These are phyloP conservation scores for Lentinus brumalis DNA, from an alignment of 768 basidiomycete genomes.

Conservation along the genomic window DNA sequence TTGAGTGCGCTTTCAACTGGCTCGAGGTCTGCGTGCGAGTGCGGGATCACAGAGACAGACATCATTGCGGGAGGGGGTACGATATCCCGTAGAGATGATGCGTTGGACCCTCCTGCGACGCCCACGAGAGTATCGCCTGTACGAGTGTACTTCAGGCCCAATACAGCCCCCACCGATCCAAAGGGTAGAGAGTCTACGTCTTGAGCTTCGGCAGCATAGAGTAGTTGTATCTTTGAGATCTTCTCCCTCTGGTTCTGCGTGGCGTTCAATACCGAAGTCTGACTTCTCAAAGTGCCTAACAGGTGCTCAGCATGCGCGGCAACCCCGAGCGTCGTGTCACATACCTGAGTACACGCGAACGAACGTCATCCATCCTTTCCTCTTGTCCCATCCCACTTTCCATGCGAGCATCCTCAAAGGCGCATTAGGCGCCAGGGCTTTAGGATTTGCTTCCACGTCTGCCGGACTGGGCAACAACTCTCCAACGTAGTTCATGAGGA, in stretches of 20 bases:
- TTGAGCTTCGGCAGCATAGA: slow-evolving; percentile 75
- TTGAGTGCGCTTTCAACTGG: slow-evolving; percentile 77
- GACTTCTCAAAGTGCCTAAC: slow-evolving; percentile 70
- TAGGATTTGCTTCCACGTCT: slow-evolving; percentile 49
- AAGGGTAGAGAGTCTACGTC: slow-evolving; percentile 82
- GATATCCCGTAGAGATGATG: slow-evolving; percentile 60
- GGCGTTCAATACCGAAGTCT: slow-evolving; percentile 62
- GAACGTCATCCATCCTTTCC: slow-evolving; percentile 90
- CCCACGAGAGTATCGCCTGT: slow-evolving; percentile 86
- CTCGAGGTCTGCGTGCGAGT: slow-evolving; percentile 75
- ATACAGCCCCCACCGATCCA: slow-evolving; percentile 82
- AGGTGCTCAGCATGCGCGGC: neutral
- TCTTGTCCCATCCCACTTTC: slow-evolving; percentile 88
- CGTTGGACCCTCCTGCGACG: slow-evolving; percentile 35
- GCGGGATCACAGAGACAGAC: slow-evolving; percentile 79
- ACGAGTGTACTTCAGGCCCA: slow-evolving; percentile 81
- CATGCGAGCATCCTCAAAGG: slow-evolving; percentile 74
- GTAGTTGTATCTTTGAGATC: slow-evolving; percentile 69
- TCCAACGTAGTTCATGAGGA: slow-evolving; percentile 81
- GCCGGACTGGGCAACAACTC: slow-evolving; percentile 77
- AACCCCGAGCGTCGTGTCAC: slow-evolving; percentile 11
- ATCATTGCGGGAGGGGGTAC: slow-evolving; percentile 82
- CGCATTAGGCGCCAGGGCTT: slow-evolving; percentile 41
- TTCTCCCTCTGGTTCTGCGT: slow-evolving; percentile 72
- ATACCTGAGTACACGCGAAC: slow-evolving; percentile 86